A percentile compares a stretch with the other conserved stretches of the same genome.
Conservation (phyloP, 2,329 filamentous ascomycete species). For the Cytospora paraplurivora region DNA sequence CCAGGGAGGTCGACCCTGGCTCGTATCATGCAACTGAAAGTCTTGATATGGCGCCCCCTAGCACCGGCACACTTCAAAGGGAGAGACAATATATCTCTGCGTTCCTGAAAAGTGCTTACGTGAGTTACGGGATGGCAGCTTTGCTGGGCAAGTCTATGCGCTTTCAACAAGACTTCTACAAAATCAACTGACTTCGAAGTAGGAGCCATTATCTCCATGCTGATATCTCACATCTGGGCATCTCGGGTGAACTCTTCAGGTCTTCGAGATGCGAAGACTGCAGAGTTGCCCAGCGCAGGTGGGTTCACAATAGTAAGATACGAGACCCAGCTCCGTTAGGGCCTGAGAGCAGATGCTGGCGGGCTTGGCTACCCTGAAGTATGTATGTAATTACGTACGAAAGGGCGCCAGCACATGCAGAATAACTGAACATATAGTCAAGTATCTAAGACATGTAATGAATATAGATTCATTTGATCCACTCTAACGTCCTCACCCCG, state of each 20-base stretch:
- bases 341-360: too few species aligned
- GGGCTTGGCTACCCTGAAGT: too few species aligned
- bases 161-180: background rate
- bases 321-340: too few species aligned
- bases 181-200: background rate
- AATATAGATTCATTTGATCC: background rate
- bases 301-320: too few species aligned
- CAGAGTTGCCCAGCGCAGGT: too few species aligned
- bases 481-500: background rate
- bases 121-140: background rate
- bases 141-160: background rate
- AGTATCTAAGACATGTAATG: background rate
- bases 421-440: too few species aligned
- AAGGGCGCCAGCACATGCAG: too few species aligned
- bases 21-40: background rate
- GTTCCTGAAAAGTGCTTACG: background rate
- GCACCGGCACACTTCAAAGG: too few species aligned
- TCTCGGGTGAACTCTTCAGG: too few species aligned
- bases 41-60: background rate
- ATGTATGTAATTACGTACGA: too few species aligned
- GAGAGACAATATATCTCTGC: background rate
- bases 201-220: background rate
- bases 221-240: too few species aligned
- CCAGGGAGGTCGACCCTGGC: rapidly evolving
- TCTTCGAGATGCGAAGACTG: too few species aligned